These are phyloP conservation scores for Oldenlandia corymbosa DNA, from an alignment of 257 asterid genomes.

Conservation along the genomic window DNA sequence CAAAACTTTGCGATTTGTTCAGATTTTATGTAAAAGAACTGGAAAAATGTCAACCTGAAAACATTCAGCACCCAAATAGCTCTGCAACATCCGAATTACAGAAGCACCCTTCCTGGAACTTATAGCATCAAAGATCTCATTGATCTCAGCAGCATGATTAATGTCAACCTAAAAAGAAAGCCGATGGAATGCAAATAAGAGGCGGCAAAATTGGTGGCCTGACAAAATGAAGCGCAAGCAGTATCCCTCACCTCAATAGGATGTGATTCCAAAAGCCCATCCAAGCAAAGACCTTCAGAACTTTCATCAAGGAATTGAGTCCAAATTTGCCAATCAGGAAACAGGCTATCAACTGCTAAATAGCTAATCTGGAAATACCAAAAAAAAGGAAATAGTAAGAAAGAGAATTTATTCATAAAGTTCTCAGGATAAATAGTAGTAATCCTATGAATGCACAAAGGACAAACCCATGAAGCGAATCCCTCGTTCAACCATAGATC, in stretches of 20 bases:
- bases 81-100: conserved; percentile 84
- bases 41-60: conserved; percentile 59
- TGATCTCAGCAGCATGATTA: conserved; percentile 83
- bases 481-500: conserved; percentile 95
- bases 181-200: neutral
- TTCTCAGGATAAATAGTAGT: conserved; percentile 4
- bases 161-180: conserved; percentile 63
- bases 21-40: conserved; percentile 9
- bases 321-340: conserved; percentile 94
- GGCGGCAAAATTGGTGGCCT: neutral
- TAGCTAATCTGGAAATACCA: conserved; percentile 67
- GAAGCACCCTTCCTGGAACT: conserved; percentile 92
- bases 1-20: neutral
- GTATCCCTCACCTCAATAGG: conserved; percentile 64
- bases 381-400: conserved; percentile 5
- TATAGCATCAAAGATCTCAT: conserved; percentile 92
- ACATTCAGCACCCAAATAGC: conserved; percentile 80
- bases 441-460: conserved; percentile 11
- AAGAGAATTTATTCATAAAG: conserved; percentile 9
- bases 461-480: conserved; percentile 86
- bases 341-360: conserved; percentile 70
- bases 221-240: neutral
- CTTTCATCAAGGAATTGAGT: conserved; percentile 81
- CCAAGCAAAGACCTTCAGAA: conserved; percentile 78
- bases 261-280: conserved; percentile 88